phyloP scores from a whole-genome alignment of 2,329 filamentous ascomycete genomes.

The Penicillium sp. region DNA sequence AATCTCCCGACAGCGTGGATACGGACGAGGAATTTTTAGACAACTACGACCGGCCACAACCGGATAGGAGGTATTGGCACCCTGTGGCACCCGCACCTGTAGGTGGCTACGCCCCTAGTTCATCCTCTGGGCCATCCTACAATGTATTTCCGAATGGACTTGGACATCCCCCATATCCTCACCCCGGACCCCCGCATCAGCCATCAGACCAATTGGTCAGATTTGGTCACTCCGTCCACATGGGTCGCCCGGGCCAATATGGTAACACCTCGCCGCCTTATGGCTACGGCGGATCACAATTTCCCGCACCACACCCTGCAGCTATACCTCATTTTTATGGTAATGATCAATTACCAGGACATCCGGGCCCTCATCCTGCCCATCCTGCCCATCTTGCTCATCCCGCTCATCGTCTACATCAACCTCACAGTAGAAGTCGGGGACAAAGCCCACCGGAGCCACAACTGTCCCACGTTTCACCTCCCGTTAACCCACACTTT shows the following conservation, averaged over 20 bases:
- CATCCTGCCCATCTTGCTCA: no score
- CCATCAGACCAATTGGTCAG: slow-evolving; percentile 33
- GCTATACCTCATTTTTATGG: slow-evolving; percentile 25
- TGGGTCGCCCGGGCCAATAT: slow-evolving; percentile 24
- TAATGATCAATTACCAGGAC: slow-evolving; percentile 24
- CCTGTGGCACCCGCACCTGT: slow-evolving; percentile 25
- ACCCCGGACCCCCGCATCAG: slow-evolving; percentile 22
- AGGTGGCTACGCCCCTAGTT: slow-evolving; percentile 36
- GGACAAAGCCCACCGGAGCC: slow-evolving; percentile 30
- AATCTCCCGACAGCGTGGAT: slow-evolving; percentile 60
- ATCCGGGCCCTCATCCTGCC: slow-evolving; percentile 25
- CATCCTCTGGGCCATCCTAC: slow-evolving; percentile 39
- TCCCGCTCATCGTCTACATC: slow-evolving; percentile 19
- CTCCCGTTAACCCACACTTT: slow-evolving; percentile 28
- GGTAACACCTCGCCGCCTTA: slow-evolving; percentile 23
- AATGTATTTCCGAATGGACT: slow-evolving; percentile 28
- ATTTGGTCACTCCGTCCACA: slow-evolving; percentile 24
- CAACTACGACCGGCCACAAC: slow-evolving; percentile 40
- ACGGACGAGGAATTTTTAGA: slow-evolving; percentile 59
- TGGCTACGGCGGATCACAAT: slow-evolving; percentile 26
- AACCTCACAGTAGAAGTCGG: slow-evolving; percentile 25
- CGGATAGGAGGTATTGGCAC: slow-evolving; percentile 32
- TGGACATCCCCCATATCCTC: slow-evolving; percentile 24
- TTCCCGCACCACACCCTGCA: slow-evolving; percentile 23
- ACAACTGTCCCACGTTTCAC: slow-evolving; percentile 25